Evolutionary conservation across 495 filamentous ascomycete species (phyloP), one percentile per base, ranked within the genome.

Genomic region (Lasiosphaeria miniovina): DNA sequence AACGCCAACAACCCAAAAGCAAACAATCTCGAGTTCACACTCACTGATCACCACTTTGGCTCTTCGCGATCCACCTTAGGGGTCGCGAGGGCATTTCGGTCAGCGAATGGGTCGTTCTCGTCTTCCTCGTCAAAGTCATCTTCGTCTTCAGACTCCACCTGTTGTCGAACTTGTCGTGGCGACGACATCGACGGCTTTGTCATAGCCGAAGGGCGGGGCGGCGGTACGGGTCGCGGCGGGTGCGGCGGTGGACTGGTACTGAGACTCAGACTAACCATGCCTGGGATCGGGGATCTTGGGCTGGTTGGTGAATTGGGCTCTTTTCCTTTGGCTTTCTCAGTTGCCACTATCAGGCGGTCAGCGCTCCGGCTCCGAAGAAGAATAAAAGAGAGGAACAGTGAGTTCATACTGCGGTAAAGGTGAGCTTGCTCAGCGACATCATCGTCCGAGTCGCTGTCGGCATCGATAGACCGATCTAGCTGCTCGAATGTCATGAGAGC

Each of bases 401-500:
- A 35, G 36, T 58, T 52, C 75, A 60, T 70, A 79, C 81, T 79
- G 36, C 78, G 75, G 59, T 83, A 83, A 36, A 80, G 69, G 55
- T 83, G 81, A 4, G 80, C 79, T 61, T 84, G 82, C 53, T 80
- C 75, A 33, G 80, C 80, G 31, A 85, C 59, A 52, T 87, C 84
- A 52, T 84, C 83, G 52, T 98, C 95, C 53, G 91, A 96, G 69
- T 99, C 95, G 65, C 91, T 96, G 72, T 99, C 94, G 52, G 96
- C 91, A 61, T 97, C 93, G 59, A 97, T 88, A 61, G 94, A 96
- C 63, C 94, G 92, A 70, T 99, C 93, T 32, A 96, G 80, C 53
- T 95, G 89, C 72, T 97, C 94, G 68, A 90, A 99, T 0, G 92
- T 88, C 85, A 94, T 96, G 57, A 99, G 78, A 2, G 93, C 93